Evolutionary conservation across 306 rosid species (phyloP).

Genomic region (Datisca glomerata): DNA sequence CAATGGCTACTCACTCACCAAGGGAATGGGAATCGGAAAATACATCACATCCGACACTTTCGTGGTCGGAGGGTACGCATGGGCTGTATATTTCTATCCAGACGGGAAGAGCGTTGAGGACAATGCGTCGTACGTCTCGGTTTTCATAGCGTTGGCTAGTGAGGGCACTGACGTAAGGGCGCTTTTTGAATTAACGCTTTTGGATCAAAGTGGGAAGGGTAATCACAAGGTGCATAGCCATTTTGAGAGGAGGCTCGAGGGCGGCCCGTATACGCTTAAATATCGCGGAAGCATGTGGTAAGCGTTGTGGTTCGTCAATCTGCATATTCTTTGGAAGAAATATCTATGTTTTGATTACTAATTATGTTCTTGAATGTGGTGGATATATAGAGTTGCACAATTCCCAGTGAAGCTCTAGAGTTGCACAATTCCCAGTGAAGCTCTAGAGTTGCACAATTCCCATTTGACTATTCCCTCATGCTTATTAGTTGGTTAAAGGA

Average conservation of each 20-base stretch:
- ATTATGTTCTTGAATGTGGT: background rate
- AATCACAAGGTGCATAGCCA: constrained; percentile 58
- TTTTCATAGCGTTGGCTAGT: constrained; percentile 49
- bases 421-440: too few relatives aligned
- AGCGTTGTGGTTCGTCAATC: constrained; percentile 5
- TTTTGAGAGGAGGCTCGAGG: constrained; percentile 36
- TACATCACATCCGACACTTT: constrained; percentile 46
- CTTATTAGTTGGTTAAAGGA: too few relatives aligned
- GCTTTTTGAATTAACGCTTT: constrained; percentile 38
- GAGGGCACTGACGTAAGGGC: constrained; percentile 56
- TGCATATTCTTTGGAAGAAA: background rate
- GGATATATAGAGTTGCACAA: too few relatives aligned
- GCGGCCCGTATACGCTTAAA: constrained; percentile 53
- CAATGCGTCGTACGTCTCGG: constrained; percentile 36
- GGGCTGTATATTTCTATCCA: constrained; percentile 60
- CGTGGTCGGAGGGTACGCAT: constrained; percentile 40
- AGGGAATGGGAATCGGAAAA: constrained; percentile 49
- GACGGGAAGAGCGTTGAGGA: constrained; percentile 53
- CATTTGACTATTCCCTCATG: too few relatives aligned
- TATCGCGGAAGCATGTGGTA: constrained; percentile 68
- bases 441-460: too few relatives aligned
- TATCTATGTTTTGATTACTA: background rate
- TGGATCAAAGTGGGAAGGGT: constrained; percentile 46
- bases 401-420: too few relatives aligned
- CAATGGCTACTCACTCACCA: constrained; percentile 38